Evolutionary conservation across 2,329 filamentous ascomycete genomes (phyloP).

Genomic region (Colletotrichum sp.): DNA sequence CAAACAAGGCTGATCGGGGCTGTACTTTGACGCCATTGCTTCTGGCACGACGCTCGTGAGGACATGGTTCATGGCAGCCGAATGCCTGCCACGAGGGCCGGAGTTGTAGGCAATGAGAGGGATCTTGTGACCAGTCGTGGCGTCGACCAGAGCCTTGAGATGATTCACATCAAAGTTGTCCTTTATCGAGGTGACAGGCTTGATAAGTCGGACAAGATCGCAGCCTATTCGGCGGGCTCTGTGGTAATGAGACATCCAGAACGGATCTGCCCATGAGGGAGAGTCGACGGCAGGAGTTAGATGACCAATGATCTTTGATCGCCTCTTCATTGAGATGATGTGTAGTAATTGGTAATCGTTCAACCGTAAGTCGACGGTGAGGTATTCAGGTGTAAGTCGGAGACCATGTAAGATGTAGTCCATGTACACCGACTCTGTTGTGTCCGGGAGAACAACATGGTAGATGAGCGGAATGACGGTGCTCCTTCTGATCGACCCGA

Average conservation of each 20-base stretch:
- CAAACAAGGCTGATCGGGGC: slow-evolving; percentile 36
- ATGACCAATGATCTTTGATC: slow-evolving; percentile 67
- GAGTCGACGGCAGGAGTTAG: slow-evolving; percentile 46
- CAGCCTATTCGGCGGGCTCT: slow-evolving; percentile 63
- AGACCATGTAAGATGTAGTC: slow-evolving; percentile 64
- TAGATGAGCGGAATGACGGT: slow-evolving; percentile 66
- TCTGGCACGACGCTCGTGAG: slow-evolving; percentile 65
- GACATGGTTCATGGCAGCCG: slow-evolving; percentile 69
- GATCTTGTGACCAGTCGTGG: slow-evolving; percentile 45
- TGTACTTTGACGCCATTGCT: slow-evolving; percentile 28
- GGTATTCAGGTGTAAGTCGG: slow-evolving; percentile 66
- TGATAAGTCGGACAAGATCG: slow-evolving; percentile 66
- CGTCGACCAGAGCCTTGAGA: slow-evolving; percentile 55
- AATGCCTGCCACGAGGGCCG: slow-evolving; percentile 65
- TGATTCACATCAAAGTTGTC: slow-evolving; percentile 68
- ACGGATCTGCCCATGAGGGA: slow-evolving; percentile 60
- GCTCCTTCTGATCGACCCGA: slow-evolving; percentile 66
- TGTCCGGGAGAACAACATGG: slow-evolving; percentile 47
- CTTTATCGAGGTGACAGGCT: slow-evolving; percentile 58
- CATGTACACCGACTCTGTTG: slow-evolving; percentile 47
- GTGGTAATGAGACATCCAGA: slow-evolving; percentile 62
- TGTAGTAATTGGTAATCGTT: slow-evolving; percentile 55
- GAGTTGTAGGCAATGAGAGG: slow-evolving; percentile 71
- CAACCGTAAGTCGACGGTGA: slow-evolving; percentile 65
- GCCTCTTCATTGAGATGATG: slow-evolving; percentile 55